A percentile compares a stretch with the other conserved stretches of the same genome.
Evolutionary conservation across 106 monocot genomes (phyloP).

Genomic region (Iris macrosiphon): DNA sequence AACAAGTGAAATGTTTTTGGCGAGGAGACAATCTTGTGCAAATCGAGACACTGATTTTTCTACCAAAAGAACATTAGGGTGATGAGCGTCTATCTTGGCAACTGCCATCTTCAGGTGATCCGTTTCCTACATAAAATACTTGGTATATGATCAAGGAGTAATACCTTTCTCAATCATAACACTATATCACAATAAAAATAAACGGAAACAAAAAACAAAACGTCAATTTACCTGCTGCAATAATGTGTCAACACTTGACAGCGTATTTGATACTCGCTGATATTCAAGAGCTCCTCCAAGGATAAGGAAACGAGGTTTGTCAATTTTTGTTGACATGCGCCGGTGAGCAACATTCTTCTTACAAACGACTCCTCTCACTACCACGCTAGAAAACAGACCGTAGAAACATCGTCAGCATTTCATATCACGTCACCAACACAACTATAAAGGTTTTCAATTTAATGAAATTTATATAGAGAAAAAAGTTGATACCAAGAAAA

Average conservation of each 20-base stretch:
- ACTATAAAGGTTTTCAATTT: no score
- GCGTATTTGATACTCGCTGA: constrained; percentile 63
- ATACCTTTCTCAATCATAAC: not conserved
- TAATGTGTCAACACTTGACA: constrained; percentile 93
- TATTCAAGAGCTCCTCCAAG: constrained; percentile 98
- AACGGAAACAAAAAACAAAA: not conserved
- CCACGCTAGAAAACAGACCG: constrained; percentile 42
- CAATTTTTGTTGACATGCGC: constrained; percentile 64
- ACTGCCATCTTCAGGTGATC: constrained; percentile 95
- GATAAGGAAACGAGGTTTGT: constrained; percentile 73
- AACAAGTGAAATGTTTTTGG: constrained; percentile 85
- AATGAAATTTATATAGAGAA: no score
- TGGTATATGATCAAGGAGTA: not conserved
- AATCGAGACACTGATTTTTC: constrained; percentile 88
- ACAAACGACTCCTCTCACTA: constrained; percentile 83
- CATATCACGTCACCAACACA: no score
- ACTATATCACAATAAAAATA: not conserved
- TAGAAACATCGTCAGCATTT: constrained; percentile 6
- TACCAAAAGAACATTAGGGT: constrained; percentile 74
- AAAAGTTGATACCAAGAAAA: no score
- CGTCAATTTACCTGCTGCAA: constrained; percentile 62
- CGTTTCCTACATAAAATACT: constrained; percentile 48
- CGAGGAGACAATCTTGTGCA: constrained; percentile 83
- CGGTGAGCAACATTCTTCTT: constrained; percentile 92
- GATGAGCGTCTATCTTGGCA: constrained; percentile 82